Conservation (phyloP, 1,284 basidiomycete species). For the Gomphus bonarii region DNA sequence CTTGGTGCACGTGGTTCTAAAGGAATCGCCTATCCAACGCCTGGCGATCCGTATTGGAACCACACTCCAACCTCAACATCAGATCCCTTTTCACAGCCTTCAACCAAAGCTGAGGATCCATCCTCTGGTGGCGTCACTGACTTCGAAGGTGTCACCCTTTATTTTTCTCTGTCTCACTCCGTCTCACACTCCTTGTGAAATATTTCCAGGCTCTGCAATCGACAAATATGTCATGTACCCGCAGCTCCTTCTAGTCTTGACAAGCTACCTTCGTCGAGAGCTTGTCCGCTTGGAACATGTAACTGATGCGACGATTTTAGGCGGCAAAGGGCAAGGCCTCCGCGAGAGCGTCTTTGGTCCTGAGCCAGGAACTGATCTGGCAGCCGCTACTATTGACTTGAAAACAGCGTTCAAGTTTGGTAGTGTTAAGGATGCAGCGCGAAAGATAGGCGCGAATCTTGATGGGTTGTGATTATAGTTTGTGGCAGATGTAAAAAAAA, state of each 20-base stretch:
- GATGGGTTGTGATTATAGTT: neutral
- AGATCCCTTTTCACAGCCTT: neutral
- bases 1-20: conserved; percentile 70
- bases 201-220: conserved; percentile 33
- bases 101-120: conserved; percentile 11
- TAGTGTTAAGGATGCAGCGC: neutral
- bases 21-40: conserved; percentile 33
- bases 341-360: neutral
- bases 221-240: conserved; percentile 68
- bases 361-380: neutral
- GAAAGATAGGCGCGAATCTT: neutral
- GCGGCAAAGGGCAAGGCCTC: conserved; percentile 22
- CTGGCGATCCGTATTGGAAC: conserved; percentile 16
- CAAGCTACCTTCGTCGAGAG: conserved; percentile 75
- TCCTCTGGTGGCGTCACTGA: conserved; percentile 11
- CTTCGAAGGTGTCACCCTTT: conserved; percentile 8
- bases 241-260: conserved; percentile 65
- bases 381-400: neutral
- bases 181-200: conserved; percentile 11
- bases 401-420: conserved; percentile 4
- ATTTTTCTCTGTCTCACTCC: neutral
- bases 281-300: conserved; percentile 62
- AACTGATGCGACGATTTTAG: conserved; percentile 59
- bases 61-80: neutral
- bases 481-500: neutral